Conservation (phyloP, 257 asterid genomes). For the Solanum chiquidenum region DNA sequence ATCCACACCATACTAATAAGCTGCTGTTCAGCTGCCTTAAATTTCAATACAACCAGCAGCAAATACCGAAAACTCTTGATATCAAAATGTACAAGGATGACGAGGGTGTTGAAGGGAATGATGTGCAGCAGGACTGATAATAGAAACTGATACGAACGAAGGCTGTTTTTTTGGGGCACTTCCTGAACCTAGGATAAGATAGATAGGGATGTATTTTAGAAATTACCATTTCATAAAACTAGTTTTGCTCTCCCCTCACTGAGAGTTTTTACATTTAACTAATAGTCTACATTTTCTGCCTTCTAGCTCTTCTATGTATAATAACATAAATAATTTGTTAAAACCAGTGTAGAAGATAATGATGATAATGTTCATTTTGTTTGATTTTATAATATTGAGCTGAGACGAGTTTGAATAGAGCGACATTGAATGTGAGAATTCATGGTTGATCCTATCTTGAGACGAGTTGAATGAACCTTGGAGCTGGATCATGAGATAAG, state of each 20-base stretch:
- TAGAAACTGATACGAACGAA: not conserved
- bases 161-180: constrained; percentile 1
- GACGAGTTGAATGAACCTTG: not conserved
- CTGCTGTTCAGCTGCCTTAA: not conserved
- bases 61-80: not conserved
- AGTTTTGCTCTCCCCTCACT: not conserved
- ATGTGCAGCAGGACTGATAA: constrained; percentile 7
- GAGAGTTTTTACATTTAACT: not conserved
- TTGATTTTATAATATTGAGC: not conserved
- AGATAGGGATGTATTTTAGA: not conserved
- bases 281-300: not conserved
- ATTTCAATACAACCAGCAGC: not conserved
- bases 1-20: not conserved
- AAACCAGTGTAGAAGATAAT: not conserved
- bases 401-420: not conserved
- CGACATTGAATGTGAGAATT: not conserved
- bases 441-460: not conserved
- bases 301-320: not conserved
- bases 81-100: not conserved
- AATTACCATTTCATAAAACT: constrained; percentile 4
- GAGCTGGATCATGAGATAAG: too few relatives aligned
- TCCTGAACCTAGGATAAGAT: constrained; percentile 3
- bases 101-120: not conserved
- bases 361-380: not conserved
- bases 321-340: constrained; percentile 7